phyloP scores from a whole-genome alignment of 495 filamentous ascomycete genomes.

The Choiromyces venosus region DNA sequence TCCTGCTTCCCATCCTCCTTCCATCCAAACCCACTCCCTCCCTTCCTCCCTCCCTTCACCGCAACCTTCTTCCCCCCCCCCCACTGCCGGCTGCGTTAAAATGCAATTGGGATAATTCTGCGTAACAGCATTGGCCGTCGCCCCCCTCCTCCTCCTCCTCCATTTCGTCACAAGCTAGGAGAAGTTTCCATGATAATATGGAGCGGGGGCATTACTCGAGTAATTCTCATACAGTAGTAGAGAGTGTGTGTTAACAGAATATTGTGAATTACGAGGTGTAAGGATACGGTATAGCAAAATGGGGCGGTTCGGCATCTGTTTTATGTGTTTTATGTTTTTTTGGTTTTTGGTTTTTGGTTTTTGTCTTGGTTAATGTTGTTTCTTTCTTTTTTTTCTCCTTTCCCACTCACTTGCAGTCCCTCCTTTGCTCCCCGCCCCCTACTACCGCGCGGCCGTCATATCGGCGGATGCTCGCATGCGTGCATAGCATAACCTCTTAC shows the following conservation, averaged over 20 bases:
- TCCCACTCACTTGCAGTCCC: not conserved
- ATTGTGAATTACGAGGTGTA: not conserved
- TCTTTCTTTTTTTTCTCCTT: not conserved
- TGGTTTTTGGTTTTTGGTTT: too few relatives aligned
- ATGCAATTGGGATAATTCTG: not conserved
- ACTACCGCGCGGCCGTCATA: not conserved
- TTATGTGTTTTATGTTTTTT: not conserved
- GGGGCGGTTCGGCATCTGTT: not conserved
- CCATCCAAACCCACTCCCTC: not conserved
- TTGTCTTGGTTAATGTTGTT: not conserved
- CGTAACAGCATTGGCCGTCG: not conserved
- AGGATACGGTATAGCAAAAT: not conserved
- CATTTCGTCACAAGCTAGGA: not conserved
- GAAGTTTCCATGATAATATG: not conserved
- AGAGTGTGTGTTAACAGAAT: not conserved
- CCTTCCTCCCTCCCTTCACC: not conserved
- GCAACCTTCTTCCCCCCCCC: not conserved
- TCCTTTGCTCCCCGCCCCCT: not conserved
- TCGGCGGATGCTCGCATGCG: not conserved
- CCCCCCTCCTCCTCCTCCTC: not conserved
- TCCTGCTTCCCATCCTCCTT: not conserved
- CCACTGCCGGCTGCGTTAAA: not conserved
- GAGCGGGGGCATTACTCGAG: not conserved
- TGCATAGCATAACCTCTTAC: not conserved
- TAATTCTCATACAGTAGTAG: not conserved